Evolutionary conservation across 2,329 filamentous ascomycete species (phyloP).

Genomic region (Cladophialophora bantiana): DNA sequence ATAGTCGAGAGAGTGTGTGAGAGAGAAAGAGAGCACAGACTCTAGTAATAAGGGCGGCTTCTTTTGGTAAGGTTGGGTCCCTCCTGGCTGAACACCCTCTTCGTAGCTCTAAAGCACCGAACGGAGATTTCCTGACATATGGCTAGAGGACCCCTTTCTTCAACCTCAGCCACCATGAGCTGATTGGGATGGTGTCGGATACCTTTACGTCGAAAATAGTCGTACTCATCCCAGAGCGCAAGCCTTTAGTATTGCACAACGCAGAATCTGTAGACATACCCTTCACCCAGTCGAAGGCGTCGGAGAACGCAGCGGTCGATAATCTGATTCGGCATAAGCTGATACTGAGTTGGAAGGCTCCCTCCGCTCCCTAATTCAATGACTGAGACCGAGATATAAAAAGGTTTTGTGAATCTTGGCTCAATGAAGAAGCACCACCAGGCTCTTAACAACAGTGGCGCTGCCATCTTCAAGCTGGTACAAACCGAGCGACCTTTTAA

Average conservation of each 20-base stretch:
- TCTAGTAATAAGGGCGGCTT: too few species aligned
- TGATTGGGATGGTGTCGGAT: neutral
- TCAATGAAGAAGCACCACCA: too few species aligned
- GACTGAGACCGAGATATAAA: too few species aligned
- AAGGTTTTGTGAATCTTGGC: too few species aligned
- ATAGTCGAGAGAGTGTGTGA: neutral
- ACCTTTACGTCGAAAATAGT: too few species aligned
- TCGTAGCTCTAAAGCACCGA: neutral
- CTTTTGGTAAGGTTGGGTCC: neutral
- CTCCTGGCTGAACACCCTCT: neutral
- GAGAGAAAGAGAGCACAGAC: neutral
- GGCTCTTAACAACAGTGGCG: too few species aligned
- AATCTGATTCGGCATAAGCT: too few species aligned
- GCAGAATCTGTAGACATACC: neutral
- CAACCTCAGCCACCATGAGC: neutral
- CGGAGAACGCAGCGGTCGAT: neutral
- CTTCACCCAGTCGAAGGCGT: neutral
- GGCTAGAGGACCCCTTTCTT: neutral
- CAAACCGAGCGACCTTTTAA: neutral
- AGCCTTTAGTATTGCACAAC: neutral
- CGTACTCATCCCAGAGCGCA: neutral
- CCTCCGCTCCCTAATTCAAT: too few species aligned
- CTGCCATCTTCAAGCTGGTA: too few species aligned
- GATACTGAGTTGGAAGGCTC: too few species aligned
- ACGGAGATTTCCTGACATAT: neutral